Base-by-base conservation (phyloP, 1,284 basidiomycete genomes). In the Ceratobasidium sp. region DNA sequence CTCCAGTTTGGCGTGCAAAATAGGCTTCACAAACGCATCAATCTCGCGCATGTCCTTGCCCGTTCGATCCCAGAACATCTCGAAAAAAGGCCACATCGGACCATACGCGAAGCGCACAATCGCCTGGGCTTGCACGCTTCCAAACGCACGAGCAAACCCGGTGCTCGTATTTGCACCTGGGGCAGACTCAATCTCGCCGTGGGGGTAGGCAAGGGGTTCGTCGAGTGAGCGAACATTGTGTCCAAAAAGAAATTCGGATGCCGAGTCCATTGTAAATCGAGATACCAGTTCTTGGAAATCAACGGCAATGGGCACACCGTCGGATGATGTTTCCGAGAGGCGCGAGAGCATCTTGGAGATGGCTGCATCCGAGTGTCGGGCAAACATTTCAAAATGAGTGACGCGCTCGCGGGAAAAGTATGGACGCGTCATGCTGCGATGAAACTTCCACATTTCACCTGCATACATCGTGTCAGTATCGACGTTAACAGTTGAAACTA, bases 1-100 rank as follows among this genome's bases (percentile, higher is more conserved):
- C 72, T 85, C 86, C 34, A 90, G 70, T 0, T 85, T 86, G 12
- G 77, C 78, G 64, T 80, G 73, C 1, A 90, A 86, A 3, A 90
- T 79, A 1, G 88, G 88, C 71, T 88, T 84, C 7, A 90, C 72
- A 83, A 85, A 90, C 25, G 78, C 76, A 67, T 81, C 79, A 69
- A 90, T 87, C 3, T 83, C 81, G 34, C 82, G 77, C 20, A 82
- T 81, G 58, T 87, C 82, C 12, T 80, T 80, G 52, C 78, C 74
- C 25, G 84, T 85, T 73, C 83, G 84, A 75, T 91, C 88, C 25
- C 81, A 79, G 72, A 85, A 83, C 3, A 90, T 72, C 75, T 91
- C 90, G 12, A 45, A 2, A n/a, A 55, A 56, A 8, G 52, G 45
- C 52, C 86, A 83, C 8, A 88, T 73, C 0, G 88, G 87, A 88